Conservation (phyloP, 129 eudicot genomes). For the Erigeron canadensis region DNA sequence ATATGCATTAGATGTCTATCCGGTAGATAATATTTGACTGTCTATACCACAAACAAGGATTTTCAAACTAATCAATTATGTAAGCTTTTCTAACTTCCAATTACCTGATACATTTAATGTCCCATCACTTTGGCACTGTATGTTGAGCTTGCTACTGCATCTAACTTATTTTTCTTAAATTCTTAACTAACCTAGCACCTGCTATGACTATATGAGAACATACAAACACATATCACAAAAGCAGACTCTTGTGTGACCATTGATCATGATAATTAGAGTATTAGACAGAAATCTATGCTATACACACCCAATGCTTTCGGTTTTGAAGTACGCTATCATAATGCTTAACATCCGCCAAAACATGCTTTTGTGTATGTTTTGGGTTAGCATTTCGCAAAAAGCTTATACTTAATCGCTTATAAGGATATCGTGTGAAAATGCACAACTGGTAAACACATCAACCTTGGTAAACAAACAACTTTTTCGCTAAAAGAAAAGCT, state of each 20-base stretch:
- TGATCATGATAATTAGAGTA: neutral
- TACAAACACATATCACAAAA: constrained; percentile 17
- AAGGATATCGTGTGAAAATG: neutral
- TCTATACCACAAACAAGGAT: neutral
- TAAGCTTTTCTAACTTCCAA: constrained; percentile 1
- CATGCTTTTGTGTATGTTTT: neutral
- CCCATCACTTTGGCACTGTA: constrained; percentile 1
- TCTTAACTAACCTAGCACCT: constrained; percentile 9
- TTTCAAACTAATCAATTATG: neutral
- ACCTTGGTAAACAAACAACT: no score
- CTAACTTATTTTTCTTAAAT: neutral
- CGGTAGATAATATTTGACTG: constrained; percentile 4
- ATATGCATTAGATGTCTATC: neutral
- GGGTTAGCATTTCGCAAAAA: neutral
- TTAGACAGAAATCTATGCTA: neutral
- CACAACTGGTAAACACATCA: neutral
- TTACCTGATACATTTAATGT: constrained; percentile 12
- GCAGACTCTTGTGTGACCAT: neutral
- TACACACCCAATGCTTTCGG: neutral
- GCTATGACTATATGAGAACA: neutral
- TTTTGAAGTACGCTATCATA: neutral
- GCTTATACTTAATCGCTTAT: neutral
- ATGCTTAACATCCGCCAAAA: neutral
- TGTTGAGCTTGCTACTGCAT: neutral
- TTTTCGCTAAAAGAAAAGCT: no score